A percentile compares a stretch with the other conserved stretches of the same genome.
Conservation (phyloP, 1,284 basidiomycete genomes). For the Cystobasidium sp. region DNA sequence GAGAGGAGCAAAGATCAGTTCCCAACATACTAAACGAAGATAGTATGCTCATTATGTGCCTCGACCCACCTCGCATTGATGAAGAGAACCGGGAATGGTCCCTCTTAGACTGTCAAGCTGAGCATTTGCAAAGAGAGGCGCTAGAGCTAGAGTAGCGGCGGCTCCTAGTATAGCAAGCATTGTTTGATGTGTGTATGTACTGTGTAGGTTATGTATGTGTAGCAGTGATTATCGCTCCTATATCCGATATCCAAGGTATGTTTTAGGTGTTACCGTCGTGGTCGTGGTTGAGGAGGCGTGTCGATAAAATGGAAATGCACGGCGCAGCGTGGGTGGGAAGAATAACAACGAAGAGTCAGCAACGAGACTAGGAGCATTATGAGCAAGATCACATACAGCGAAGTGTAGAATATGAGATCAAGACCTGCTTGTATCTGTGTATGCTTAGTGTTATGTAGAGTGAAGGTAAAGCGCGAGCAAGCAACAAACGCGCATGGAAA, state of each 20-base stretch:
- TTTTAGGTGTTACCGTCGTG: too few species aligned
- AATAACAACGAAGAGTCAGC: too few species aligned
- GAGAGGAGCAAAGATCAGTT: conserved; percentile 2
- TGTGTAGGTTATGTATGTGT: background rate
- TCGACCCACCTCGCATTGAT: conserved; percentile 40
- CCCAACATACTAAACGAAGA: too few species aligned
- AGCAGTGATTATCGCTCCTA: too few species aligned
- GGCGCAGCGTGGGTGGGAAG: too few species aligned
- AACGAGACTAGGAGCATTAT: too few species aligned
- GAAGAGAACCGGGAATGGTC: conserved; percentile 46
- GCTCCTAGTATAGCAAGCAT: conserved; percentile 17
- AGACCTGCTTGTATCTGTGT: conserved; percentile 7
- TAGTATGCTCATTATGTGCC: too few species aligned
- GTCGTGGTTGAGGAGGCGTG: too few species aligned
- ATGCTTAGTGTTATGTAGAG: background rate
- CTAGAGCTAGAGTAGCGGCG: conserved; percentile 7
- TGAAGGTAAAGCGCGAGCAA: background rate
- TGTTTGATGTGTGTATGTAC: background rate
- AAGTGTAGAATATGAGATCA: too few species aligned
- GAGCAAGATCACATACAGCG: background rate
- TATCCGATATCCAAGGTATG: too few species aligned
- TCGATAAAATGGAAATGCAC: too few species aligned
- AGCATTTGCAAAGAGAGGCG: conserved; percentile 20
- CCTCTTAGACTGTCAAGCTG: conserved; percentile 31
- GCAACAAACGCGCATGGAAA: background rate